Base-by-base conservation (phyloP, 306 rosid species). In the Vigna trinervia region DNA sequence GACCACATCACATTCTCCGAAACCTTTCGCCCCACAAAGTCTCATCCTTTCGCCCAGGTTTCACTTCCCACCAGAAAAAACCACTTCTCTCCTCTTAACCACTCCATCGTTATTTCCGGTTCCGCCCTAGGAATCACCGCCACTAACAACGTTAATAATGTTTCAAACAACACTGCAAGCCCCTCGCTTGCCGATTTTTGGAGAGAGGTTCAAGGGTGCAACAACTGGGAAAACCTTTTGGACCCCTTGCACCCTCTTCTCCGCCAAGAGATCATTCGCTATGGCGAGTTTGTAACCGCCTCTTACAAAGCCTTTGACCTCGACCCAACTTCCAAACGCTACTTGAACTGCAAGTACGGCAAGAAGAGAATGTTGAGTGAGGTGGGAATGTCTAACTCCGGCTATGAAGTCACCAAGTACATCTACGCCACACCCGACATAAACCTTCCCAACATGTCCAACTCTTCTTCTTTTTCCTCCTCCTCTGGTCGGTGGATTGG, bases 231-330 rank as follows among this genome's bases (percentile, higher is more conserved):
- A 8, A 75, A 90, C 30, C 88, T 95, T 5, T 61, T 95, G 2
- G 81, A 90, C 12, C 98, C 97, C 3, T 85, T 95, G 58, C 90
- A 95, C 77, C 98, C 97, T 11, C 87, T 95, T 69, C 93, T 95
- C 8, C 90, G 91, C 3, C 80, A 30, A 12, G 98, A 95, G 79
- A 84, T 92, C 0, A 81, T 95, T 67, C 92, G 98, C 0, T 95
- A 90, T 17, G 98, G 97, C 0, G 86, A 92, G 78, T 88, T 95
- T 3, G 92, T 90, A 12, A 78, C 85, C 0, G 96, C 93, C 0
- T 89, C 93, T 76, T 95, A 95, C 87, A 90, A 88, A 58, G 97
- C 96, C 46, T 95, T 95, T 34, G 93, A 95, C 53, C 92, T 95
- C 2, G 88, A 95, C 76, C 90, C 95, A 0, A 77, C 17, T 78